phyloP scores from a whole-genome alignment of 2,329 filamentous ascomycete genomes.

The Endocalyx cinctus region DNA sequence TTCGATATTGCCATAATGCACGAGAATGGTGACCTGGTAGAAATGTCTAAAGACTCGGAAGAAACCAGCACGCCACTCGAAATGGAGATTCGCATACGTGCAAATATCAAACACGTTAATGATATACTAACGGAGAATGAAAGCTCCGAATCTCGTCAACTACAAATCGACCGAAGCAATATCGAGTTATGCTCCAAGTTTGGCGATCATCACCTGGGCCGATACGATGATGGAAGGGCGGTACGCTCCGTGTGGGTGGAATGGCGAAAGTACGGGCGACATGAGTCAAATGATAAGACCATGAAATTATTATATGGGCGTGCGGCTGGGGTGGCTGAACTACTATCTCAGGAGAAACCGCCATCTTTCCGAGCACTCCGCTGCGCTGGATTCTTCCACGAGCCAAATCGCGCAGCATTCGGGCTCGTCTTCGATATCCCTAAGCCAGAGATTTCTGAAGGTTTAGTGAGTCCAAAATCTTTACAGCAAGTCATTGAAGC shows the following conservation, averaged over 20 bases:
- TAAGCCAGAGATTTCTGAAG: not conserved
- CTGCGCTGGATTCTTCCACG: constrained; percentile 5
- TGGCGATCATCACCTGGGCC: constrained; percentile 2
- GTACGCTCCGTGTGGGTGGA: constrained; percentile 3
- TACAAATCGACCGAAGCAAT: constrained; percentile 1
- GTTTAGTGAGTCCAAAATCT: not conserved
- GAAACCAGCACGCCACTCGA: not conserved
- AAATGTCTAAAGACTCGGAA: not conserved
- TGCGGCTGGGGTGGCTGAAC: constrained; percentile 1
- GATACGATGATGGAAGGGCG: not conserved
- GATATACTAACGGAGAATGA: constrained; percentile 1
- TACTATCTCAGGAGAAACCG: constrained; percentile 3
- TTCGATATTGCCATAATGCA: constrained; percentile 3
- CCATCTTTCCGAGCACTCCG: constrained; percentile 2
- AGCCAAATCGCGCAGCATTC: constrained; percentile 2
- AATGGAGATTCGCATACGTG: constrained; percentile 4
- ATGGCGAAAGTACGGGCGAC: constrained; percentile 4
- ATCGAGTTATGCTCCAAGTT: not conserved
- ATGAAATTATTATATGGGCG: constrained; percentile 3
- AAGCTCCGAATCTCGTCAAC: not conserved
- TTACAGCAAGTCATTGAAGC: constrained; percentile 1
- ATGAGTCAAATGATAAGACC: not conserved
- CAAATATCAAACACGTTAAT: constrained; percentile 4
- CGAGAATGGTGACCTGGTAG: not conserved
- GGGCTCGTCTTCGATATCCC: constrained; percentile 4